A percentile compares a stretch with the other conserved stretches of the same genome.
phyloP scores from a whole-genome alignment of 768 basidiomycete genomes.

The Russula ochroleuca region DNA sequence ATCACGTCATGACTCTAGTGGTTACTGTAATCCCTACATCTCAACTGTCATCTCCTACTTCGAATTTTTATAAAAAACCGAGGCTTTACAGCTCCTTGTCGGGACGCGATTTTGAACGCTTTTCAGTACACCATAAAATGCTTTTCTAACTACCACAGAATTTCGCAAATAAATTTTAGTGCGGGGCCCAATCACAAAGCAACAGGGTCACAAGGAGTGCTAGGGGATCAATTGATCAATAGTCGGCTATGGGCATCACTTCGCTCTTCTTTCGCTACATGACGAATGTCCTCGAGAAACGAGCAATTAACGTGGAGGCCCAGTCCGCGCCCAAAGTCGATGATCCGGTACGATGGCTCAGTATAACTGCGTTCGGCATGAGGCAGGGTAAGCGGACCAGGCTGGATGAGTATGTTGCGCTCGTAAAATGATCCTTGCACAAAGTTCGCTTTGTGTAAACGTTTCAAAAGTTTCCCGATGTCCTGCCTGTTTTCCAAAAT shows the following conservation, averaged over 20 bases:
- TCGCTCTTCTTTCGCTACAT: background rate
- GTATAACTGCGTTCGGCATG: constrained; percentile 32
- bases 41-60: no score
- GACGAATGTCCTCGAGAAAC: background rate
- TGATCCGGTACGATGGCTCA: constrained; percentile 43
- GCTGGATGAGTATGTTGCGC: constrained; percentile 45
- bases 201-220: background rate
- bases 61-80: no score
- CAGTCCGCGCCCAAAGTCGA: constrained; percentile 45
- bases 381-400: constrained; percentile 38
- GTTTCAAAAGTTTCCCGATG: constrained; percentile 37
- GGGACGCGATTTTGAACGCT: no score
- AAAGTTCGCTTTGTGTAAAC: constrained; percentile 40
- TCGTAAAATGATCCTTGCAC: constrained; percentile 41
- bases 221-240: background rate
- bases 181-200: background rate
- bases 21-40: no score
- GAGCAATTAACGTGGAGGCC: background rate
- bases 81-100: no score
- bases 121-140: no score
- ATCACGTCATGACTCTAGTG: no score
- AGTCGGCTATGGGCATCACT: accelerated
- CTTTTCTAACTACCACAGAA: background rate
- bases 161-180: background rate
- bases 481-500: constrained; percentile 19